Evolutionary conservation across 2,329 filamentous ascomycete genomes (phyloP).

Genomic region (Colletotrichum sansevieriae): DNA sequence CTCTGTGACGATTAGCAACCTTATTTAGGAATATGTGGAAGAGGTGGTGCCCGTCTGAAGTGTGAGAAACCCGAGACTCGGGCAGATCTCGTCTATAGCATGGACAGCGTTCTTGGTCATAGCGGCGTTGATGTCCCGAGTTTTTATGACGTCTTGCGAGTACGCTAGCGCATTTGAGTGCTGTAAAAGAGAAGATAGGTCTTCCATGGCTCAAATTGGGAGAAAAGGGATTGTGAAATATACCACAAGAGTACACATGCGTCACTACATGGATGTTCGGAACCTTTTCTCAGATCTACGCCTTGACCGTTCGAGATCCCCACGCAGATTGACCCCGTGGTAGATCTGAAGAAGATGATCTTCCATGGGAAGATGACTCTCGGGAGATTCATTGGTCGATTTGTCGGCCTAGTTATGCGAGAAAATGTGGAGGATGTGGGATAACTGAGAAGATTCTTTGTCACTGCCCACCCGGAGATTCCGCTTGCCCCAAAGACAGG

Average conservation of each 20-base stretch:
- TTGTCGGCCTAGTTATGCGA: neutral
- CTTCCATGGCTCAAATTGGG: neutral
- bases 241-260: neutral
- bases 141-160: constrained; percentile 5
- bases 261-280: neutral
- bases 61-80: neutral
- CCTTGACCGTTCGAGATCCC: constrained; percentile 12
- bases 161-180: constrained; percentile 5
- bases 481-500: constrained; percentile 21
- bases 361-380: neutral
- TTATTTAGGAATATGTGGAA: neutral
- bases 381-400: neutral
- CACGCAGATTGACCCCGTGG: constrained; percentile 12
- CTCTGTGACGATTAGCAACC: neutral
- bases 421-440: neutral
- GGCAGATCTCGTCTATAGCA: neutral
- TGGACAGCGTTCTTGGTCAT: neutral
- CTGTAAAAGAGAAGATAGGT: neutral
- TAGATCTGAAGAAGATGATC: constrained; percentile 4
- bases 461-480: constrained; percentile 20
- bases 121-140: constrained; percentile 14
- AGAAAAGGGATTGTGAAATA: neutral
- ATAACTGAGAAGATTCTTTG: constrained; percentile 3
- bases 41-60: neutral
- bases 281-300: neutral